Conservation (phyloP, 2,329 filamentous ascomycete genomes). For the Arthrobotrys sinensis region DNA sequence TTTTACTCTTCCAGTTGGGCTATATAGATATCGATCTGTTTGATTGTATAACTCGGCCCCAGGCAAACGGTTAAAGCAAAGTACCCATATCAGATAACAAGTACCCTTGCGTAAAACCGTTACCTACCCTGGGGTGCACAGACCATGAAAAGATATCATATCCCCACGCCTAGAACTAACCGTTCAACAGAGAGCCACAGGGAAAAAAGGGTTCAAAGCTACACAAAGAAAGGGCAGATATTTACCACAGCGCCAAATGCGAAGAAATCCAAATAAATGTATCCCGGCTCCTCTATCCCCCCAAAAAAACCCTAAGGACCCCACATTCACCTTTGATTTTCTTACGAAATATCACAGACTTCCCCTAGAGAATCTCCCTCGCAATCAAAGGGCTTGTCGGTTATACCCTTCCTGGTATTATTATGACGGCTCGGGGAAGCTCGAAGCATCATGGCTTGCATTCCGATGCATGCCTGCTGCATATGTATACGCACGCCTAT, state of each 20-base stretch:
- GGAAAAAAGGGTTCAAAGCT: constrained; percentile 11
- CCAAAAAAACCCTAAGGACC: constrained; percentile 18
- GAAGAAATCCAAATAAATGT: constrained; percentile 28
- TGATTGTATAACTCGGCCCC: neutral
- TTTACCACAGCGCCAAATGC: constrained; percentile 56
- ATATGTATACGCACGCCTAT: constrained; percentile 37
- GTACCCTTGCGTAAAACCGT: constrained; percentile 24
- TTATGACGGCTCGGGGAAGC: constrained; percentile 58
- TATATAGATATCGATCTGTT: constrained; percentile 10
- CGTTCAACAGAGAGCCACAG: constrained; percentile 19
- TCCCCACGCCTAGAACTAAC: constrained; percentile 8
- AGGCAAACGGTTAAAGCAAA: constrained; percentile 24
- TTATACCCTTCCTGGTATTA: constrained; percentile 38
- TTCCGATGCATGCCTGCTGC: constrained; percentile 58
- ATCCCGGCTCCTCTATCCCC: constrained; percentile 19
- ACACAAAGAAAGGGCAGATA: constrained; percentile 11
- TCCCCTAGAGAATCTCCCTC: neutral
- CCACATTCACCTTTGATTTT: constrained; percentile 23
- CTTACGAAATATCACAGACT: constrained; percentile 22
- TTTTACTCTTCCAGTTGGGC: neutral
- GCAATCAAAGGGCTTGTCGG: constrained; percentile 2
- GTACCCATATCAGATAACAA: constrained; percentile 31
- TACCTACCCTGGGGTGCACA: constrained; percentile 40
- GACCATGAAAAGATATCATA: constrained; percentile 41
- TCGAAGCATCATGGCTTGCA: constrained; percentile 56